A percentile compares a stretch with the other conserved stretches of the same genome.
Evolutionary conservation across 345 rosid species (phyloP).

Genomic region (Leavenworthia alabamica): DNA sequence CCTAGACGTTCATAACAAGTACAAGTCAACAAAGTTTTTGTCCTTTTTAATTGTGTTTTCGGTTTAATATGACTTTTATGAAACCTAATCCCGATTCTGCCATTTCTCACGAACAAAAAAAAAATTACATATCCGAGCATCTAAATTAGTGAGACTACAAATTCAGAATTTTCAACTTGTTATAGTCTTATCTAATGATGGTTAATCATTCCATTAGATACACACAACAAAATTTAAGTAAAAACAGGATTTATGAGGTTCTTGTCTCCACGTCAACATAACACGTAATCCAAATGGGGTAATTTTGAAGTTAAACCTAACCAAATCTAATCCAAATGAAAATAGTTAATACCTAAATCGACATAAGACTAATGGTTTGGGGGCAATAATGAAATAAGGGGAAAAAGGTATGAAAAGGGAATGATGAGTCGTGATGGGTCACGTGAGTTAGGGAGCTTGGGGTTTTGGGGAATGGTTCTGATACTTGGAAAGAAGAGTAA

Average conservation of each 20-base stretch:
- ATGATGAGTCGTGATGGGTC: conserved; percentile 27
- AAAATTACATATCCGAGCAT: conserved; percentile 24
- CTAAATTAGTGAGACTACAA: conserved; percentile 16
- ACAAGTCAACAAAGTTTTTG: conserved; percentile 23
- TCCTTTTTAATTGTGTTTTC: neutral
- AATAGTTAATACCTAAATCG: neutral
- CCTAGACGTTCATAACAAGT: conserved; percentile 29
- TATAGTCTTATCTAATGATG: conserved; percentile 31
- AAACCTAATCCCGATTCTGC: neutral
- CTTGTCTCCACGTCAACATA: too few relatives aligned
- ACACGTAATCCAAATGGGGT: too few relatives aligned
- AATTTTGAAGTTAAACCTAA: too few relatives aligned
- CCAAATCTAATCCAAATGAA: too few relatives aligned
- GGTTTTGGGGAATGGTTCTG: conserved; percentile 10
- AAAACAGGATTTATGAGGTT: too few relatives aligned
- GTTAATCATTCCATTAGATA: conserved; percentile 29
- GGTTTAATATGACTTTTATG: conserved; percentile 5
- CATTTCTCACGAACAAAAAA: neutral
- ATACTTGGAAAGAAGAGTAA: conserved; percentile 6
- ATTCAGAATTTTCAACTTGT: conserved; percentile 23
- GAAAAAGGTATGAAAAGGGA: neutral
- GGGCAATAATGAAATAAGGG: neutral
- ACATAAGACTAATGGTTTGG: neutral
- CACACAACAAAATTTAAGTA: conserved; percentile 12
- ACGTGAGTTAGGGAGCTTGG: too few relatives aligned